Evolutionary conservation across 768 basidiomycete species (phyloP), one percentile per base, ranked within the genome.

Genomic region (Daedaleopsis nitida): DNA sequence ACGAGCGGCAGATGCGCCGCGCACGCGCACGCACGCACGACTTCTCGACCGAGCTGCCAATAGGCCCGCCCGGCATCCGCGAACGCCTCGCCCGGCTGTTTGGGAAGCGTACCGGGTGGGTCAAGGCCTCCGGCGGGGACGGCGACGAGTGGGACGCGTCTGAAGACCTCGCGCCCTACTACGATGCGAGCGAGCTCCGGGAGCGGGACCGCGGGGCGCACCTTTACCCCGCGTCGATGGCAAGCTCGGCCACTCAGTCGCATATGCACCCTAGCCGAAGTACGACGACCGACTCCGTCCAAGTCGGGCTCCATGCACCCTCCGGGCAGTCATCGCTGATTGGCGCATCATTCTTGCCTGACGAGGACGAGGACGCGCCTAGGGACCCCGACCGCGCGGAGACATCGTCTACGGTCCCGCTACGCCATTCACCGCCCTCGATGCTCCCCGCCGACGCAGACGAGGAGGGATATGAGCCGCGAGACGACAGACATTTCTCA

Each of bases 81-180:
- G 58, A 73, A 67, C 67, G 59, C 69, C 35, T 74, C 39, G 66
- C 66, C 17, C 65, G 54, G 1, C 48, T 72, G 17, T 71, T 73
- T 39, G 71, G 76, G 64, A 70, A 69, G 44, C 67, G 67, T 13
- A 59, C 68, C 49, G 83, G 84, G 32, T 86, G 85, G 85, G 73
- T 84, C 23, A 78, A 78, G 62, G 78, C 84, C 43, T 75, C 77
- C 39, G 81, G 77, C 39, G 73, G 74, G 39, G 69, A 69, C 47
- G 66, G 49, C 4, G 83, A 83, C 58, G 81, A 81, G 60, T 85
- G 81, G 64, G 74, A 73, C 65, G 68, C 67, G 2, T 60, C 68
- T 47, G 74, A 73, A 62, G 57, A 62, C 24, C 51, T 49, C 14
- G 48, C 51, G 38, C 42, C 55, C 17, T 48, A 65, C 34, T 45